These are phyloP conservation scores for Diversispora epigaea DNA, from an alignment of 192 early-diverging fungal genomes.

Conservation along the genomic window DNA sequence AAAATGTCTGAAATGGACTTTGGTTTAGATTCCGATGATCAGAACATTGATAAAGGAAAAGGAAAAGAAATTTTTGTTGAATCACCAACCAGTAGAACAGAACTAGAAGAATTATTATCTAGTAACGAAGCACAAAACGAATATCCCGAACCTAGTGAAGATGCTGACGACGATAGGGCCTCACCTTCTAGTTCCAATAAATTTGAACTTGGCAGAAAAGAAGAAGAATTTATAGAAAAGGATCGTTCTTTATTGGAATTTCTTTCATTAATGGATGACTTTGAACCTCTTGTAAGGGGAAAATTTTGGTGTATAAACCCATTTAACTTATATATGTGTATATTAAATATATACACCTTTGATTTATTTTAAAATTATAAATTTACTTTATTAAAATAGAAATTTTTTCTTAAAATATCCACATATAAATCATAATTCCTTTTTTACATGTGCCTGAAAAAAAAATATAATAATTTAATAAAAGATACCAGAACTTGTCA, in stretches of 20 bases:
- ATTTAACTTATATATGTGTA: too few species aligned
- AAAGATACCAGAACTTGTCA: constrained; percentile 89
- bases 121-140: neutral
- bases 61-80: constrained; percentile 6
- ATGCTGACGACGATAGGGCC: neutral
- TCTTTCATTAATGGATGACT: constrained; percentile 84
- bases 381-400: neutral
- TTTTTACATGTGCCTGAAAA: too few species aligned
- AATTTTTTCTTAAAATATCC: neutral
- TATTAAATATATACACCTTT: neutral
- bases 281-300: constrained; percentile 69
- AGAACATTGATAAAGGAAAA: constrained; percentile 5
- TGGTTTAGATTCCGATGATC: neutral
- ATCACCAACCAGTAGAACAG: neutral
- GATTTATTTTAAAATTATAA: neutral
- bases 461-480: too few species aligned
- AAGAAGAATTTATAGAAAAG: constrained; percentile 56
- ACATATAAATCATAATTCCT: too few species aligned
- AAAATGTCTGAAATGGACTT: neutral
- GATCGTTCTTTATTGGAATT: constrained; percentile 83
- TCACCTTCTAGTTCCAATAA: neutral
- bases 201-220: constrained; percentile 34
- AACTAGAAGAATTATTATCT: neutral
- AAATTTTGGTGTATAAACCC: neutral
- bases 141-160: constrained; percentile 1